Base-by-base conservation (phyloP, 2,329 filamentous ascomycete species). In the Teratosphaeriaceae sp. region DNA sequence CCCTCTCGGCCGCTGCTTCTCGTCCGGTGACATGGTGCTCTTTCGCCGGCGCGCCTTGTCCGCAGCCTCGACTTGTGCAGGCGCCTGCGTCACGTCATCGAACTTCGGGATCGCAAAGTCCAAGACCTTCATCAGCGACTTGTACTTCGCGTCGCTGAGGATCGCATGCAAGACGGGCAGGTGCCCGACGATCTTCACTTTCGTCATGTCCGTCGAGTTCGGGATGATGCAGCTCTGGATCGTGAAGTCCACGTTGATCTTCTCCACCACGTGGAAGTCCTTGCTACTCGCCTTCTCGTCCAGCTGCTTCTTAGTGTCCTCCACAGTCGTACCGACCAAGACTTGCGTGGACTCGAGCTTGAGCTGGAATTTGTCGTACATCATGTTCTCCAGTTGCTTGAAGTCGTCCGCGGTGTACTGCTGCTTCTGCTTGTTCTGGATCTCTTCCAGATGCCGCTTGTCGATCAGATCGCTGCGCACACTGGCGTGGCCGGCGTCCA, bases 191-290 rank as follows among this genome's bases (percentile, higher is more conserved):
- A 99, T 80, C 47, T 87, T 84, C 53, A 96, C 82, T 57, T 92
- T 92, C 12, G 92, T 94, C 38, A 99, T 71, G 50, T 96, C 94
- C 0, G 90, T 85, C 1, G 88, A 88, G 61, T 96, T 96, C 0
- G 92, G 92, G n/a, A 98, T 72, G 53, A 99, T 99, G 6, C 89
- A 98, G 16, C 85, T 84, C 62, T 96, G 89, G n/a, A 99, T 80
- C 9, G 88, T 81, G 62, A 99, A 97, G 62, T 97, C 87, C 55
- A 99, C 85, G 54, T 95, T 98, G 70, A 98, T 98, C 52, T 87
- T 82, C 63, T 99, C 90, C 26, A 99, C 87, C 42, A 99, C 81
- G 61, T 97, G 90, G 52, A 94, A 75, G 49, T 82, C 82, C 44
- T 82, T 83, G 3, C 50, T 49, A 1, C 75, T 73, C 5, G 84